Base-by-base conservation (phyloP, 2,329 filamentous ascomycete genomes). In the Grosmannia serpens region DNA sequence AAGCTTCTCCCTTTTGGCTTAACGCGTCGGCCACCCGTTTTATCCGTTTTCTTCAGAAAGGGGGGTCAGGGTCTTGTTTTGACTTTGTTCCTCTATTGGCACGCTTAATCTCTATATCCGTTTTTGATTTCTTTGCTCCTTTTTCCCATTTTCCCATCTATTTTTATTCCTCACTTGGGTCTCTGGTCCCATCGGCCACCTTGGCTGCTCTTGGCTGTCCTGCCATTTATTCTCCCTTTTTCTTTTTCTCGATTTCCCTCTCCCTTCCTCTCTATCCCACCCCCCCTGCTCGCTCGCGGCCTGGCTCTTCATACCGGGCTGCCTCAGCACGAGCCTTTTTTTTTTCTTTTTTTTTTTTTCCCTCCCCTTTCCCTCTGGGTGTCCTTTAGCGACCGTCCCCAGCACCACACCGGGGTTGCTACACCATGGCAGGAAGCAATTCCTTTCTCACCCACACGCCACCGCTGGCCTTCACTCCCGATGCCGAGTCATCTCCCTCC, bases 401-500 rank as follows among this genome's bases (percentile, higher is more conserved):
- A 35, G 24, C 33, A 27, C 33, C 53, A n/a, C 52, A 13, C 33
- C 9, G 33, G 17, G 52, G 27, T 38, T n/a, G 22, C 33, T 38
- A 24, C 33, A 31, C 26, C 11, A 56, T 56, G 54, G 35, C 54
- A 10, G 54, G 41, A 22, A 47, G 22, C 38, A 47, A 33, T 33
- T 35, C 33, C 13, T 49, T 49, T 29, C 9, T 41, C 7, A 49
- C n/a, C 29, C 27, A 56, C 22, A 56, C 55, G 29, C 55, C 55
- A 9, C 44, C 55, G n/a, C 20, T 50, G 29, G 53, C 53, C 53
- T 56, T 35, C 15, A 62, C 58, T 20, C 57, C 60, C 38, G 62
- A 61, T 15, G 27, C 38, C 54, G 60, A 61, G 33, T 61, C 62
- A 24, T 61, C 62, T 22, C 62, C 62, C 10, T 56, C 55, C n/a